Percentiles rank a stretch among this genome's conserved stretches.
phyloP scores from a whole-genome alignment of 768 basidiomycete genomes.

The Psilocybe cyanescens region DNA sequence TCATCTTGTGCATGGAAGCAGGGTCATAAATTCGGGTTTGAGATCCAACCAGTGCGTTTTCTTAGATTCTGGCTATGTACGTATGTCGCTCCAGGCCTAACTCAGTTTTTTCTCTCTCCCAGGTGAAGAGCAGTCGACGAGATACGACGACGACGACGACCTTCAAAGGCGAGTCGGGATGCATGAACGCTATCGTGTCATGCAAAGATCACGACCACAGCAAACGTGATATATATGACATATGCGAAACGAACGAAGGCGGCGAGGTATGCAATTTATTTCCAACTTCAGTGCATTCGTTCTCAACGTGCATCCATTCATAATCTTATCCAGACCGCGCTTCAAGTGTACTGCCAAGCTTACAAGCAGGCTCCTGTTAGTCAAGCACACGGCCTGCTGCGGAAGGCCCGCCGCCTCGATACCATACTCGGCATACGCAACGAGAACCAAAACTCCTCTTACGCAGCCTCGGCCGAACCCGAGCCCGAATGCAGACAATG shows the following conservation, averaged over 20 bases:
- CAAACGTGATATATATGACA: conserved; percentile 73
- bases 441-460: conserved; percentile 32
- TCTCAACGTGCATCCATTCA: not conserved
- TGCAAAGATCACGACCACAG: conserved; percentile 78
- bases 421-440: conserved; percentile 56
- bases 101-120: conserved; percentile 4
- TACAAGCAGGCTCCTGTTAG: conserved; percentile 81
- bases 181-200: conserved; percentile 76
- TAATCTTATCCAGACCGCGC: conserved; percentile 64
- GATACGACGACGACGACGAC: conserved; percentile 67
- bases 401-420: conserved; percentile 89
- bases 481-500: conserved; percentile 64
- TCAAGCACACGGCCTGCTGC: conserved; percentile 83
- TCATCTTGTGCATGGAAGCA: conserved; percentile 88
- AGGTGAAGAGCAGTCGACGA: conserved; percentile 81
- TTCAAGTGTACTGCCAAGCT: conserved; percentile 83
- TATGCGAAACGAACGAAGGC: conserved; percentile 84
- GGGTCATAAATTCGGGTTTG: conserved; percentile 89
- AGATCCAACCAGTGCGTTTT: conserved; percentile 76
- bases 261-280: conserved; percentile 64
- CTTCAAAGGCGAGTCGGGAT: conserved; percentile 80
- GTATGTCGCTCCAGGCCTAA: not conserved
- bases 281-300: not conserved
- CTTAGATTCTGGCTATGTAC: not conserved
- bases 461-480: conserved; percentile 22